Evolutionary conservation across 345 rosid species (phyloP), one percentile per base, ranked within the genome.

Genomic region (Sisymbrium irio): DNA sequence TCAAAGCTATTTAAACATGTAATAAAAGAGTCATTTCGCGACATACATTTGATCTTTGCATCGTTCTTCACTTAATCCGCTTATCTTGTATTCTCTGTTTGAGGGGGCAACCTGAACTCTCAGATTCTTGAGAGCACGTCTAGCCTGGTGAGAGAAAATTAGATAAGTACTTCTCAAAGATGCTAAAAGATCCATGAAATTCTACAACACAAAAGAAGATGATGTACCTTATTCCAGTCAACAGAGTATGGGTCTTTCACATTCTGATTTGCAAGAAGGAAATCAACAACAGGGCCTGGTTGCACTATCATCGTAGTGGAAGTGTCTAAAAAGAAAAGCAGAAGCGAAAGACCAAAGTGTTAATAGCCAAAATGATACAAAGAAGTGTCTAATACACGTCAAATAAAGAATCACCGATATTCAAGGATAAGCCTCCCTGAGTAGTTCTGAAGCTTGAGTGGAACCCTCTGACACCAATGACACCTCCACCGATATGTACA

Each of bases 41-140:
- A 40, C 69, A 55, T 83, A 86, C 91, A 67, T 13, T 72, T 79
- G 91, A 55, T 84, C 80, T 65, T 28, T 80, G 82, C 97, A 91
- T 1, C 49, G 56, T n/a, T 30, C 62, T 58, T 87, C 91, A 77
- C 90, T 89, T 62, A 91, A 42, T 9, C 96, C 97, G 42, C 76
- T 89, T 39, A 91, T 91, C 81, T 83, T 91, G 85, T 82, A 87
- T 75, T 87, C 97, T 50, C 83, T 83, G 46, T 91, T 89, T 27
- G 96, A 73, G 13, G 95, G 87, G 39, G 74, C 46, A 9, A 82
- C 81, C 76, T 56, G 67, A 53, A 91, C 86, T 79, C 93, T 87
- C 74, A 89, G 77, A 74, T 86, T 83, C 75, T 89, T 91, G 1
- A 91, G 86, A 32, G 65, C 78, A 25, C 95, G 63, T 72, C 73